Conservation (phyloP, 1,284 basidiomycete species). For the Apiotrichum sp. region DNA sequence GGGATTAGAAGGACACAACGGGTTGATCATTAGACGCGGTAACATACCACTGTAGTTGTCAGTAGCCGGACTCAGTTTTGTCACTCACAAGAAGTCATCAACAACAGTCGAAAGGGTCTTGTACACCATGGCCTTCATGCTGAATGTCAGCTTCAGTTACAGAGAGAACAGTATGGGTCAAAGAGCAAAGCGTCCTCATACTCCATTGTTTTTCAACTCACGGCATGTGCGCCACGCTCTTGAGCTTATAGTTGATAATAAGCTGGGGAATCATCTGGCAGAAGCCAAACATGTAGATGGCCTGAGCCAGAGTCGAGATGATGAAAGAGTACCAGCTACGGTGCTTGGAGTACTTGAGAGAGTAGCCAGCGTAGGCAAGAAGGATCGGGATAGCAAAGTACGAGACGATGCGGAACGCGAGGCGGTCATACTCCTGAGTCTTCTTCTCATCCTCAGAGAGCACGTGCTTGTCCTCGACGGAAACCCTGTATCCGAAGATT, state of each 20-base stretch:
- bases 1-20: not conserved
- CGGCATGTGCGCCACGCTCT: constrained; percentile 53
- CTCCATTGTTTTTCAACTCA: constrained; percentile 13
- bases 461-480: constrained; percentile 86
- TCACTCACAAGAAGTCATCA: constrained; percentile 77
- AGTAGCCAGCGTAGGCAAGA: constrained; percentile 81
- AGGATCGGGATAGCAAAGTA: constrained; percentile 79
- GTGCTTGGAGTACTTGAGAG: constrained; percentile 57
- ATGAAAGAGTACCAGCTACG: constrained; percentile 92
- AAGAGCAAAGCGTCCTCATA: no score
- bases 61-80: constrained; percentile 23
- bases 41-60: constrained; percentile 8
- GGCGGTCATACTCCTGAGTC: constrained; percentile 77
- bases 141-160: constrained; percentile 7
- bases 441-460: constrained; percentile 90
- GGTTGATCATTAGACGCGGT: not conserved
- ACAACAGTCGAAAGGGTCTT: constrained; percentile 65
- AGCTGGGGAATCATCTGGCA: constrained; percentile 88
- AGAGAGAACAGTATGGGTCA: no score
- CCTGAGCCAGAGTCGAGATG: constrained; percentile 57
- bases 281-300: constrained; percentile 79
- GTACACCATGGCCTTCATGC: constrained; percentile 93
- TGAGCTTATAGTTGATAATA: constrained; percentile 88
- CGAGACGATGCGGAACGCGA: constrained; percentile 63
- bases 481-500: constrained; percentile 68